Conservation (phyloP, 306 rosid genomes). For the Gillenia trifoliata region DNA sequence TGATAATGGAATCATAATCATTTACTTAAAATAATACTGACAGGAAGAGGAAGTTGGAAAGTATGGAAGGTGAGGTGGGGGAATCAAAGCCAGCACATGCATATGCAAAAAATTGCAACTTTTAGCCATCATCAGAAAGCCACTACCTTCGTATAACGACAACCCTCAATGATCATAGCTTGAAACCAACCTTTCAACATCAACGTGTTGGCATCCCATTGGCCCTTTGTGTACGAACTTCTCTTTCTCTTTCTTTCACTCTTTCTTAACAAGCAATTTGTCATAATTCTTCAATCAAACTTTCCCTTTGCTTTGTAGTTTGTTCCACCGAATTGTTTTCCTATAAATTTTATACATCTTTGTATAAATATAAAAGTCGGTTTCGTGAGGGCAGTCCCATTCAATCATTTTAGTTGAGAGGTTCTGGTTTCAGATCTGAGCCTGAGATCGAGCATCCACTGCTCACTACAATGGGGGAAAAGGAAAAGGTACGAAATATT, state of each 20-base stretch:
- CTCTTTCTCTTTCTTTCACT: too few species aligned
- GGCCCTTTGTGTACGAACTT: background rate
- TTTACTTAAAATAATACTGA: too few species aligned
- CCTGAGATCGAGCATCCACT: background rate
- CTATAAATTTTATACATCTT: background rate
- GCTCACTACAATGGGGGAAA: constrained; percentile 1
- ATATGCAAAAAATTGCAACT: background rate
- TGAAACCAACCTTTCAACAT: background rate
- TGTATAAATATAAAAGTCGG: background rate
- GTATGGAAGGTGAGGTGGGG: background rate
- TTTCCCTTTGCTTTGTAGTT: background rate
- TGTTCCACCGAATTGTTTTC: background rate
- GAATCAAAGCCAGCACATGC: background rate
- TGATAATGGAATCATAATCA: too few species aligned
- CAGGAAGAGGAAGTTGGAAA: background rate
- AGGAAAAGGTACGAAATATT: background rate
- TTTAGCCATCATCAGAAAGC: background rate
- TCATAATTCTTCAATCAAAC: background rate
- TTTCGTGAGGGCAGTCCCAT: background rate
- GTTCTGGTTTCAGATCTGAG: background rate
- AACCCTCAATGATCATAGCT: background rate
- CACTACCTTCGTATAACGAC: background rate
- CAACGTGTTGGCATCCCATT: background rate
- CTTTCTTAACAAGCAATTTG: background rate
- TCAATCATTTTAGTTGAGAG: background rate